Percentiles rank a stretch among this genome's conserved stretches.
These are phyloP conservation scores for Salisapilia sapeloensis DNA, from an alignment of 352 stramenopile species.

Conservation along the genomic window DNA sequence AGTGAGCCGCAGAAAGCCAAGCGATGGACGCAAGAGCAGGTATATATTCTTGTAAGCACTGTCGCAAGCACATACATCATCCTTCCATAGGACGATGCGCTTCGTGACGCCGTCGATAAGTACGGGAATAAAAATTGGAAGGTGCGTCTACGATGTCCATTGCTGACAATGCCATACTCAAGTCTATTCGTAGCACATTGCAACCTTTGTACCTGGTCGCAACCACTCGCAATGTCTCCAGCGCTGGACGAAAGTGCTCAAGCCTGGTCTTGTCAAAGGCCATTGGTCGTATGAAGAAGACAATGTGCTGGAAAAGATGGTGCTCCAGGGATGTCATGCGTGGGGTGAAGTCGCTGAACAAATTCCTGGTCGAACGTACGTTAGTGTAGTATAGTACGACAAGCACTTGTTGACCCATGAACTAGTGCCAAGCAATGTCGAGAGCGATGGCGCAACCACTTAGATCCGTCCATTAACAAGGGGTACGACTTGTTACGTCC, in stretches of 20 bases:
- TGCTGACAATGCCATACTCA: too few relatives aligned
- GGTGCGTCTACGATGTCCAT: too few relatives aligned
- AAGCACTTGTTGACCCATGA: too few relatives aligned
- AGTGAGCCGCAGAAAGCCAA: too few relatives aligned
- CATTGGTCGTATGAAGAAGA: conserved; percentile 81
- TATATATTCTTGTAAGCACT: conserved; percentile 1
- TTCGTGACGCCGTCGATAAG: conserved; percentile 53
- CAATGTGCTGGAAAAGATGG: conserved; percentile 15
- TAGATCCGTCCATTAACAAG: conserved; percentile 88
- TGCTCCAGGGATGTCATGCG: conserved; percentile 15
- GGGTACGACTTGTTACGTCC: too few relatives aligned
- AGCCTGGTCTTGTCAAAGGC: conserved; percentile 79
- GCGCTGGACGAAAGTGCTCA: conserved; percentile 67
- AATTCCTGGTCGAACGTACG: conserved; percentile 62
- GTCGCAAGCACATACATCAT: too few relatives aligned
- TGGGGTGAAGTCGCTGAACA: conserved; percentile 61
- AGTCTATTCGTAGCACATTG: conserved; percentile 11
- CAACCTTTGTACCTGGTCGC: conserved; percentile 14
- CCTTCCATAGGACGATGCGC: conserved; percentile 59
- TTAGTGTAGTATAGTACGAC: too few relatives aligned
- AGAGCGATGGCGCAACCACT: conserved; percentile 83
- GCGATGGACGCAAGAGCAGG: background rate
- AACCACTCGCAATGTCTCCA: conserved; percentile 45
- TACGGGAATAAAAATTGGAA: conserved; percentile 80
- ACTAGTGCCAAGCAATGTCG: conserved; percentile 70